Base-by-base conservation (phyloP, 1,284 basidiomycete species). In the Chondrostereum purpureum region DNA sequence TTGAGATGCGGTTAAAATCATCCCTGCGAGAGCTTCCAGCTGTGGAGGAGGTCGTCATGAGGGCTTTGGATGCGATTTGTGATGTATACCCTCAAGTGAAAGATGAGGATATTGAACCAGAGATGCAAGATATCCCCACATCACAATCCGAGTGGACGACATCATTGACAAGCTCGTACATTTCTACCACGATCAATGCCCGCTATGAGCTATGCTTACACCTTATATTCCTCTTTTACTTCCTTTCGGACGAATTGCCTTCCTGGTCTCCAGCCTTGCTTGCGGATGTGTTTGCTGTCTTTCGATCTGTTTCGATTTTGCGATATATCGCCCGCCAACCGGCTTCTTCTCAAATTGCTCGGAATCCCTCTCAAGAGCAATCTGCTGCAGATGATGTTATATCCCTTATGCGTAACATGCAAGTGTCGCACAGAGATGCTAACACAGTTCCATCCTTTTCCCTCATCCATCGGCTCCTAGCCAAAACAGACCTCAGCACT, bases 201-300 rank as follows among this genome's bases (percentile, higher is more conserved):
- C 73, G 88, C 59, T 87, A 89, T 57, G 83, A 88, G 44, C 67
- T 89, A 21, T 78, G 77, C 49, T 63, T 86, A 5, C 70, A 77
- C 5, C 64, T 90, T 43, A 63, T 86, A 43, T 70, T 73, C n/a
- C 61, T 88, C 20, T 67, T 88, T n/a, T 80, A 88, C 55, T 83
- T 87, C 65, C 67, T 85, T 44, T 69, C 79, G 4, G 75, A 80
- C 18, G 73, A 80, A 22, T 64, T 86, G 14, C 61, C 66, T 23
- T 17, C 17, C 8, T 38, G 36, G 36, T 10, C 13, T 12, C 18
- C 14, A 19, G 39, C 75, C 13, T 55, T 88, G 22, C 62, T 89
- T 21, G 78, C 78, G 11, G 85, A 89, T 57, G 72, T 86, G 19
- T 83, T 89, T 58, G 82, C 82, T 11, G 77, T 88, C n/a, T 88